Evolutionary conservation across 1,284 basidiomycete species (phyloP).

Genomic region (Austropuccinia psidii): DNA sequence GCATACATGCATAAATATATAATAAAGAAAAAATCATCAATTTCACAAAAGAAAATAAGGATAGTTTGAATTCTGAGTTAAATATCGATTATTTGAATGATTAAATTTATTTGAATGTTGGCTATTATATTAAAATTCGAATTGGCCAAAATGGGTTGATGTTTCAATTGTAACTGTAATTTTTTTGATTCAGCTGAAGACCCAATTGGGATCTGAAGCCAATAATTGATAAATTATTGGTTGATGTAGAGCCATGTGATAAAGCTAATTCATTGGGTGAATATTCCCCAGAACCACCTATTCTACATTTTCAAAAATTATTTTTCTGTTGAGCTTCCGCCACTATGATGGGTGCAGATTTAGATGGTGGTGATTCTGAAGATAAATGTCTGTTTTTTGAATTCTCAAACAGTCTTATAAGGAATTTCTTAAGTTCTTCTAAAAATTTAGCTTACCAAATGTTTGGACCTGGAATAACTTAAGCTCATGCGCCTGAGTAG

Average conservation of each 20-base stretch:
- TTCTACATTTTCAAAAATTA: neutral
- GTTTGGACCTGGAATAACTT: slow-evolving; percentile 69
- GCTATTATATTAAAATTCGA: too few relatives aligned
- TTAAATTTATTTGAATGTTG: too few relatives aligned
- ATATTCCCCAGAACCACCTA: neutral
- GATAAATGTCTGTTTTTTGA: slow-evolving; percentile 62
- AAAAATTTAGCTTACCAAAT: slow-evolving; percentile 37
- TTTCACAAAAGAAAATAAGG: too few relatives aligned
- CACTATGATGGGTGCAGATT: slow-evolving; percentile 38
- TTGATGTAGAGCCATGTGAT: neutral
- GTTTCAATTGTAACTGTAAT: slow-evolving; percentile 1
- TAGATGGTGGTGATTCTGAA: slow-evolving; percentile 81
- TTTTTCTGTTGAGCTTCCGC: neutral
- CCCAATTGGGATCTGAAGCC: slow-evolving; percentile 38
- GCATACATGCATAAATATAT: too few relatives aligned
- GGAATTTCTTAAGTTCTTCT: slow-evolving; percentile 32
- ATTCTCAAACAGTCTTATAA: neutral
- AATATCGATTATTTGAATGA: too few relatives aligned
- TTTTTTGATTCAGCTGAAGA: slow-evolving; percentile 36
- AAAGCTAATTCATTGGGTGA: neutral
- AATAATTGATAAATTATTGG: slow-evolving; percentile 16
- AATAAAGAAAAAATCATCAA: too few relatives aligned
- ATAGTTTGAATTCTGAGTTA: too few relatives aligned
- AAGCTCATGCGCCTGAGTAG: slow-evolving; percentile 80
- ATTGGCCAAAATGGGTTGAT: too few relatives aligned